phyloP scores from a whole-genome alignment of 306 rosid genomes.

The Glycine soja region DNA sequence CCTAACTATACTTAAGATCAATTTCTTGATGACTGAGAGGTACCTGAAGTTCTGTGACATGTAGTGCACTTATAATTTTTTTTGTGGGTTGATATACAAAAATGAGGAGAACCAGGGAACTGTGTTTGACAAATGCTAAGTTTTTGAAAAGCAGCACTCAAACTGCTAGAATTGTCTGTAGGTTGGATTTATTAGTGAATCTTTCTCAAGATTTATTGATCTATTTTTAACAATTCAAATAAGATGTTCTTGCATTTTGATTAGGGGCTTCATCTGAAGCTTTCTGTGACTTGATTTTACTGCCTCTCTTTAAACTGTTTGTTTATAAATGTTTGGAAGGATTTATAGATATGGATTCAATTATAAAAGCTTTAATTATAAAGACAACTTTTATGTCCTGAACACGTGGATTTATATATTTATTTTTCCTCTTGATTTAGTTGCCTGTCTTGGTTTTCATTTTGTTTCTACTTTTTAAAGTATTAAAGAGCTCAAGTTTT shows the following conservation, averaged over 20 bases:
- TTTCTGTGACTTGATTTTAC: background rate
- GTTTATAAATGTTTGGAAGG: slow-evolving; percentile 14
- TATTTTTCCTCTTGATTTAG: slow-evolving; percentile 2
- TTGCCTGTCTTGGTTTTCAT: slow-evolving; percentile 17
- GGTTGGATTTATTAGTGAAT: background rate
- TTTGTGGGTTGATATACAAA: background rate
- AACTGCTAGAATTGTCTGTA: background rate
- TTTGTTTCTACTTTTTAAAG: slow-evolving; percentile 13
- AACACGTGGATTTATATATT: background rate
- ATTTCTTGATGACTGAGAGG: slow-evolving; percentile 1
- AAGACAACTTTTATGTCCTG: slow-evolving; percentile 19
- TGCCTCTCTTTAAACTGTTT: slow-evolving; percentile 11
- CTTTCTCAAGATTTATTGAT: slow-evolving; percentile 19
- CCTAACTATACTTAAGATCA: slow-evolving; percentile 7
- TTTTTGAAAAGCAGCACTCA: slow-evolving; percentile 26
- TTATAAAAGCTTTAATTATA: background rate
- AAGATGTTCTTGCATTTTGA: slow-evolving; percentile 21
- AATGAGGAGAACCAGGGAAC: background rate
- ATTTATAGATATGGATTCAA: slow-evolving; percentile 10
- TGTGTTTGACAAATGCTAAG: background rate
- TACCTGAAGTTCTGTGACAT: background rate
- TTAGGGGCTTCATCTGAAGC: background rate
- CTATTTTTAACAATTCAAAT: background rate
- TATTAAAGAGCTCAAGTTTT: slow-evolving; percentile 4
- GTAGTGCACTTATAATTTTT: background rate